phyloP scores from a whole-genome alignment of 2,329 filamentous ascomycete species.

The Penicillium sclerotigenum region DNA sequence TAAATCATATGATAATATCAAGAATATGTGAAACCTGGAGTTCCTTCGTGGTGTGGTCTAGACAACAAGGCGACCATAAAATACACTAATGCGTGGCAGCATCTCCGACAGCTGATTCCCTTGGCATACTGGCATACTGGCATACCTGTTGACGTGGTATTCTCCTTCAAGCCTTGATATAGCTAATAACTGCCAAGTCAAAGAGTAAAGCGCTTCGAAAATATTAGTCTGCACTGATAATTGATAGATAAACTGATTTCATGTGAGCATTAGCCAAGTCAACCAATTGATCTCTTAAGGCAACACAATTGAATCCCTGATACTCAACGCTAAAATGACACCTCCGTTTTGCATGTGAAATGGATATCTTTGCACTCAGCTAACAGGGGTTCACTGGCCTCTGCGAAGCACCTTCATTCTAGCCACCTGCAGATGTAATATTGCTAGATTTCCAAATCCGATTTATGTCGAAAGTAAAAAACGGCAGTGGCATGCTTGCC shows the following conservation, averaged over 20 bases:
- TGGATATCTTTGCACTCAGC: not conserved
- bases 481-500: slow-evolving; percentile 8
- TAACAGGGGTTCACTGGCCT: not conserved
- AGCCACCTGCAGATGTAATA: not conserved
- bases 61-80: not conserved
- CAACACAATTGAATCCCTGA: not conserved
- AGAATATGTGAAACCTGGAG: not conserved
- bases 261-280: not conserved
- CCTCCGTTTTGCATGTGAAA: slow-evolving; percentile 3
- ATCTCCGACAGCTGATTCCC: not conserved
- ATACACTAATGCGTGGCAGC: not conserved
- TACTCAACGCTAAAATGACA: not conserved
- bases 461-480: not conserved
- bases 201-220: slow-evolving; percentile 3
- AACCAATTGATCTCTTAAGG: not conserved
- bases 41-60: not conserved
- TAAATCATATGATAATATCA: not conserved
- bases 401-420: not conserved
- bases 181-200: not conserved
- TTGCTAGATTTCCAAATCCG: not conserved
- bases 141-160: not conserved
- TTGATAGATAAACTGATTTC: not conserved
- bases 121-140: slow-evolving; percentile 3
- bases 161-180: not conserved
- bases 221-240: not conserved